A percentile compares a stretch with the other conserved stretches of the same genome.
These are phyloP conservation scores for Chrysoporthe puriensis DNA, from an alignment of 2,329 filamentous ascomycete species.

Conservation along the genomic window DNA sequence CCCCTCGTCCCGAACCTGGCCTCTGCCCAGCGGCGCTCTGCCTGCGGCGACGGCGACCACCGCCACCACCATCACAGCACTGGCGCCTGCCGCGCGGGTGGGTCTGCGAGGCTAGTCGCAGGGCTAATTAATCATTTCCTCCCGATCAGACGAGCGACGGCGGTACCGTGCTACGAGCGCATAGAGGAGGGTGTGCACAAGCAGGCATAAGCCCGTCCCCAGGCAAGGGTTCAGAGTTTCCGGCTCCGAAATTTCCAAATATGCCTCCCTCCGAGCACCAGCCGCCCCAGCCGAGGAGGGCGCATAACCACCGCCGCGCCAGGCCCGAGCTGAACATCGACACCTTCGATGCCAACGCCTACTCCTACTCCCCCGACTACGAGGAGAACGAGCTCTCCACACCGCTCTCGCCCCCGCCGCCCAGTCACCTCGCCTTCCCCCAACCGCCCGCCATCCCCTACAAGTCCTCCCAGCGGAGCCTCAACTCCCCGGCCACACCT, in stretches of 20 bases:
- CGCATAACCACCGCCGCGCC: slow-evolving; percentile 33
- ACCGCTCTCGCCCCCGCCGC: slow-evolving; percentile 24
- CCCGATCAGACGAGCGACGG: neutral
- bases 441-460: slow-evolving; percentile 22
- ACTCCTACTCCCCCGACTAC: slow-evolving; percentile 7
- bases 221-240: neutral
- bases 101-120: slow-evolving; percentile 4
- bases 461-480: slow-evolving; percentile 26
- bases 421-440: slow-evolving; percentile 13
- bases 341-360: slow-evolving; percentile 30
- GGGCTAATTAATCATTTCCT: slow-evolving; percentile 13
- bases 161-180: neutral
- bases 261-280: slow-evolving; percentile 3
- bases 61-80: neutral
- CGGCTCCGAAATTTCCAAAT: neutral
- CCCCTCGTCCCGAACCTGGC: neutral
- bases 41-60: neutral
- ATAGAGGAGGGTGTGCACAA: neutral
- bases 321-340: slow-evolving; percentile 45
- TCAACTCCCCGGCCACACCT: slow-evolving; percentile 27
- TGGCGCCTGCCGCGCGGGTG: slow-evolving; percentile 1
- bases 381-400: slow-evolving; percentile 21
- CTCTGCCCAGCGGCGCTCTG: neutral
- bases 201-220: slow-evolving; percentile 10
- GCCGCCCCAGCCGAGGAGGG: slow-evolving; percentile 5